These are phyloP conservation scores for Leccinum subtestaceum DNA, from an alignment of 768 basidiomycete species.

Conservation along the genomic window DNA sequence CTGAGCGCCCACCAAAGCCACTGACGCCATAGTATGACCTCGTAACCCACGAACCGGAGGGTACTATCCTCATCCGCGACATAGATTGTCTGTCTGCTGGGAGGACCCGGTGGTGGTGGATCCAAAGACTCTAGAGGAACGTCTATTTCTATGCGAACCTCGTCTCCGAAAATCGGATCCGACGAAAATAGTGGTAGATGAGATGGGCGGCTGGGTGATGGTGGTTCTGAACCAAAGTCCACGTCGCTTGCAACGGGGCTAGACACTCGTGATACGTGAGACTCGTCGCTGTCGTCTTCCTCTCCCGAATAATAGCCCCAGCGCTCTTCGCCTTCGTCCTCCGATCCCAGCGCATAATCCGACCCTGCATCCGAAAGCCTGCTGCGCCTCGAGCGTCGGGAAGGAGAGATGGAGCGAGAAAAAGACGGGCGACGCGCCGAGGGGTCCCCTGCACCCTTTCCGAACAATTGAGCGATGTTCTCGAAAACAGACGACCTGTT, in stretches of 20 bases:
- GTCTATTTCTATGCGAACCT: slow-evolving; percentile 81
- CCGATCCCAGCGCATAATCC: slow-evolving; percentile 46
- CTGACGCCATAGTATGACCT: slow-evolving; percentile 58
- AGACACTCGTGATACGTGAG: slow-evolving; percentile 19
- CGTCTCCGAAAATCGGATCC: slow-evolving; percentile 82
- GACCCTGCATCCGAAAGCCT: slow-evolving; percentile 49
- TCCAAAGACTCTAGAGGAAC: slow-evolving; percentile 56
- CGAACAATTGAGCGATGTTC: slow-evolving; percentile 67
- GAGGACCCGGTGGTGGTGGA: slow-evolving; percentile 77
- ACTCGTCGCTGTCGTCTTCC: slow-evolving; percentile 51
- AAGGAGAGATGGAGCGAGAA: slow-evolving; percentile 52
- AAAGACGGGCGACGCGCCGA: slow-evolving; percentile 51
- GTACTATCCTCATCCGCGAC: slow-evolving; percentile 88
- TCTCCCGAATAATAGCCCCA: slow-evolving; percentile 94
- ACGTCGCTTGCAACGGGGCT: slow-evolving; percentile 50
- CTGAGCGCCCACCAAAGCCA: slow-evolving; percentile 72
- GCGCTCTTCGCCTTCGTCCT: slow-evolving; percentile 65
- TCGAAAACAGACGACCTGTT: slow-evolving; percentile 50
- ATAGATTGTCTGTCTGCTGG: slow-evolving; percentile 82
- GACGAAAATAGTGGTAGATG: slow-evolving; percentile 65
- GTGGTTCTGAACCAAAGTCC: slow-evolving; percentile 69
- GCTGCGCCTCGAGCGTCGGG: slow-evolving; percentile 47
- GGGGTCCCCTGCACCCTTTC: slow-evolving; percentile 42
- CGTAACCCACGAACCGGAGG: slow-evolving; percentile 84
- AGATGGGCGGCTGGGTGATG: slow-evolving; percentile 45